These are phyloP conservation scores for Populus davidiana DNA, from an alignment of 345 rosid species.

Conservation along the genomic window DNA sequence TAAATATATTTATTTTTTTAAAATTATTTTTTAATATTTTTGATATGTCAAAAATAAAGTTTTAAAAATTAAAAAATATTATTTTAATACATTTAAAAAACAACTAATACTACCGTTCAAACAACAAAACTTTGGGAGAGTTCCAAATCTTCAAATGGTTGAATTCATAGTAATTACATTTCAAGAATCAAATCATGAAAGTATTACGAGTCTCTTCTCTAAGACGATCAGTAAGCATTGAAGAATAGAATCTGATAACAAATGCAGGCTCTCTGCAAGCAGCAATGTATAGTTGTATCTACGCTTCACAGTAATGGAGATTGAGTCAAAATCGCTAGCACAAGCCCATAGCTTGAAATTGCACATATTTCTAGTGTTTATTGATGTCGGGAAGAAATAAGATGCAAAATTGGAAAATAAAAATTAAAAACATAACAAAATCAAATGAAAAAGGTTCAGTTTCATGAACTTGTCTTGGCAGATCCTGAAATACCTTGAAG, in stretches of 20 bases:
- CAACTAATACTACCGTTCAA: fast-evolving
- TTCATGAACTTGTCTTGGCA: background rate
- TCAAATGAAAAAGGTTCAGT: background rate
- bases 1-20: no score
- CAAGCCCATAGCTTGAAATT: no score
- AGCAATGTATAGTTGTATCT: no score
- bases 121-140: background rate
- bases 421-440: background rate
- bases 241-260: background rate
- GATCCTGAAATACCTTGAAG: slow-evolving; percentile 34
- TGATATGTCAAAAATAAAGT: no score
- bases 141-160: background rate
- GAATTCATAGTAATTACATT: background rate
- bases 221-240: background rate
- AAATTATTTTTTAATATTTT: no score
- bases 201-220: background rate
- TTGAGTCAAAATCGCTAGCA: no score
- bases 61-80: no score
- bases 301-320: no score
- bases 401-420: background rate
- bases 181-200: background rate
- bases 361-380: background rate
- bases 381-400: background rate
- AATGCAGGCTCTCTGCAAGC: no score
- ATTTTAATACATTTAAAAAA: no score